phyloP scores from a whole-genome alignment of 257 asterid genomes.

The Penstemon eatonii region DNA sequence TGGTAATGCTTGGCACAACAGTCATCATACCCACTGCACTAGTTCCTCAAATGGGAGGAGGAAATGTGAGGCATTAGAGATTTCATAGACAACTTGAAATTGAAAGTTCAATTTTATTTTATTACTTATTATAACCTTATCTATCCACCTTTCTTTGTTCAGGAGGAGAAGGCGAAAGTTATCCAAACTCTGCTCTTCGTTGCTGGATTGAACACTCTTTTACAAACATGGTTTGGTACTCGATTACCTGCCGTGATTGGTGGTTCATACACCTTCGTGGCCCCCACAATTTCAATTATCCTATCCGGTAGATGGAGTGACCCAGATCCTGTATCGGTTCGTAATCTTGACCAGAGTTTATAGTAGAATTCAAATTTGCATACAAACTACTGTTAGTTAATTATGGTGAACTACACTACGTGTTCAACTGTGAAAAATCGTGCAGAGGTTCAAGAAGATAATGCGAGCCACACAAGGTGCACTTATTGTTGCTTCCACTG shows the following conservation, averaged over 20 bases:
- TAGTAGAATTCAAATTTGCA: too few species aligned
- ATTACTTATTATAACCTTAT: neutral
- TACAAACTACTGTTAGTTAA: neutral
- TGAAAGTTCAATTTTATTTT: neutral
- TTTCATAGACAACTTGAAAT: neutral
- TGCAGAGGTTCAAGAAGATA: constrained; percentile 50
- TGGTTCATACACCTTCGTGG: constrained; percentile 91
- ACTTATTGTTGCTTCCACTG: constrained; percentile 71
- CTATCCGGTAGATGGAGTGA: constrained; percentile 93
- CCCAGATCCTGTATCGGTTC: constrained; percentile 74
- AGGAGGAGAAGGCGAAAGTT: constrained; percentile 96
- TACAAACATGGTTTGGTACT: constrained; percentile 86
- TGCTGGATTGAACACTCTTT: constrained; percentile 79
- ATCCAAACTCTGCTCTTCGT: constrained; percentile 87
- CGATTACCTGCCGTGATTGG: constrained; percentile 92
- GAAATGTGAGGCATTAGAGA: constrained; percentile 64
- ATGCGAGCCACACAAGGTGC: constrained; percentile 96
- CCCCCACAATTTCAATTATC: constrained; percentile 87
- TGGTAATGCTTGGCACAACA: constrained; percentile 89
- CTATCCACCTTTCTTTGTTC: constrained; percentile 11
- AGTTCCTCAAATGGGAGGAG: constrained; percentile 99
- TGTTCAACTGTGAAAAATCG: constrained; percentile 4
- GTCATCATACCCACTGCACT: constrained; percentile 90
- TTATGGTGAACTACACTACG: neutral
- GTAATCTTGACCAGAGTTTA: constrained; percentile 31